Base-by-base conservation (phyloP, 1,284 basidiomycete genomes). In the Cutaneotrichosporon curvatum region DNA sequence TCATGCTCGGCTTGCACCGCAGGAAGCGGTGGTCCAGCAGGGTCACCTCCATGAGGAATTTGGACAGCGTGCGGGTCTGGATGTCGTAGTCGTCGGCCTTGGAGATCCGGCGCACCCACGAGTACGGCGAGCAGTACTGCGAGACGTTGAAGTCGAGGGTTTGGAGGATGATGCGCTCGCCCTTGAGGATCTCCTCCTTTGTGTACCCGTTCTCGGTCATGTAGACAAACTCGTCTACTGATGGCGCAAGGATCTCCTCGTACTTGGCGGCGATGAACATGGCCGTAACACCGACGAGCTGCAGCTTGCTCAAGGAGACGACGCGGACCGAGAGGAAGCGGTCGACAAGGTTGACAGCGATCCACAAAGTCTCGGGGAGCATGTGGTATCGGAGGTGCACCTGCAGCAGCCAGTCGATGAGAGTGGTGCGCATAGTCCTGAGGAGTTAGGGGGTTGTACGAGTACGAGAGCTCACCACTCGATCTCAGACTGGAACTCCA, bases 41-140 rank as follows among this genome's bases (percentile, higher is more conserved):
- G 8, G 91, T 95, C 39, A 95, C 87, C 73, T 99, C 95, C 65
- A 92, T 94, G 67, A 98, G 74, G 78, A 96, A 98, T 73, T 99
- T 99, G 77, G 87, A 85, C 47, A 99, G 75, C 11, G 95, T 99
- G 50, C 95, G 78, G 6, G 94, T 98, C 71, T 96, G 94, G 61
- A 98, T 85, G 68, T 98, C 91, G 70, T 98, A 99, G 73, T 96
- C 88, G 74, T 99, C 95, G 22, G 95, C 95, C 73, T 94, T 96
- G 76, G 88, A 94, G 72, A 99, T 98, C 62, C 85, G 84, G 56
- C 95, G 83, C 76, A 98, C 91, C 95, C 95, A 98, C 67, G 87
- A 92, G 76, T 98, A 98, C 2, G 95, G 95, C 39, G 94, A 95
- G 75, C 95, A 98, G 75, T 99, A 99, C 48, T 90, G 83, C 48